Evolutionary conservation across 805 yeast species (phyloP).

Genomic region (Starmerella bacillaris): DNA sequence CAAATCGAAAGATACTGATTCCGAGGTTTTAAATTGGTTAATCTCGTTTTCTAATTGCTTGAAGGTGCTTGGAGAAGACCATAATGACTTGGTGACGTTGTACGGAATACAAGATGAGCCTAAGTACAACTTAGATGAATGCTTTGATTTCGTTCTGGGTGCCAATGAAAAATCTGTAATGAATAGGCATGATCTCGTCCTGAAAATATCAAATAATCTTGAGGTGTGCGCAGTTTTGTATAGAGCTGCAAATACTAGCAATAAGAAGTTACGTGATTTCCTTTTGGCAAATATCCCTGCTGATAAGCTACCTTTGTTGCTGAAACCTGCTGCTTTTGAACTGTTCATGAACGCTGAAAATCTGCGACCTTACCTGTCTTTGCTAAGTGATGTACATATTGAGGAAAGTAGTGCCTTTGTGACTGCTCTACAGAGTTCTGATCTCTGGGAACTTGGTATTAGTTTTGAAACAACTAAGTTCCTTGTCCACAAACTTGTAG

Average conservation of each 20-base stretch:
- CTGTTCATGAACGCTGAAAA: conserved; percentile 4
- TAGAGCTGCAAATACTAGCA: conserved; percentile 5
- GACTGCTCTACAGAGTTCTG: conserved; percentile 2
- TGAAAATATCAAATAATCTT: conserved; percentile 14
- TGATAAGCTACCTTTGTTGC: conserved; percentile 5
- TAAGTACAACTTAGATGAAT: conserved; percentile 9
- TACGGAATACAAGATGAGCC: conserved; percentile 2
- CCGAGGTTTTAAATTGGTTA: conserved; percentile 6
- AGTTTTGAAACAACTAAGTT: conserved; percentile 6
- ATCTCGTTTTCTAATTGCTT: conserved; percentile 12
- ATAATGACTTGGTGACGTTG: not conserved
- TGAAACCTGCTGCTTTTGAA: conserved; percentile 5
- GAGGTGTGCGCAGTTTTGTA: conserved; percentile 16
- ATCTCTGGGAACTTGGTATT: conserved; percentile 14
- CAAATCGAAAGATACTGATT: not conserved
- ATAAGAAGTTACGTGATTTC: conserved; percentile 6
- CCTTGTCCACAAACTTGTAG: conserved; percentile 1
- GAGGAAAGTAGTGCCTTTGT: conserved; percentile 5
- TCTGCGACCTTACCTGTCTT: conserved; percentile 3
- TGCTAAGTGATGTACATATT: not conserved
- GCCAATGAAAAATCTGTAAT: conserved; percentile 7
- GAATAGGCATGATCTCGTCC: conserved; percentile 12
- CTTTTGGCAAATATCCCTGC: conserved; percentile 15
- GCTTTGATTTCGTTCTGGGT: conserved; percentile 15
- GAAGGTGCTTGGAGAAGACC: conserved; percentile 15